phyloP scores from a whole-genome alignment of 1,139 yeast species.

The Sugiyamaella neomexicana region DNA sequence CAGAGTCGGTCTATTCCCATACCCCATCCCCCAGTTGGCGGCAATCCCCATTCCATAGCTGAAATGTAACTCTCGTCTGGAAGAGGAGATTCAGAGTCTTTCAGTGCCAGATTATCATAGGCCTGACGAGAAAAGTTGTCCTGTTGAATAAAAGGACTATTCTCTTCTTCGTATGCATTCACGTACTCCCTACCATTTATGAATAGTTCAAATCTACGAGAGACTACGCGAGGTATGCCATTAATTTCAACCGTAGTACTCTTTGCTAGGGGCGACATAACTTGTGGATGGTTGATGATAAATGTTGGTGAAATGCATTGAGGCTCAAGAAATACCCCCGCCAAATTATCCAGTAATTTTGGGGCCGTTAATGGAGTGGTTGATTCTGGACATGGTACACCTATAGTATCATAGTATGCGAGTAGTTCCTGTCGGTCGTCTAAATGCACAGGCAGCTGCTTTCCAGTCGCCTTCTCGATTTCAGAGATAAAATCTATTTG shows the following conservation, averaged over 20 bases:
- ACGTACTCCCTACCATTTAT: conserved; percentile 78
- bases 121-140: conserved; percentile 39
- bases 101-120: conserved; percentile 14
- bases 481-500: conserved; percentile 53
- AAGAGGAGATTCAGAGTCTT: conserved; percentile 61
- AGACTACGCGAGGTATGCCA: conserved; percentile 44
- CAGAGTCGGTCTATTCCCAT: conserved; percentile 86
- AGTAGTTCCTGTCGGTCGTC: conserved; percentile 29
- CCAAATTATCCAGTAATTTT: conserved; percentile 65
- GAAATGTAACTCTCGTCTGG: conserved; percentile 74
- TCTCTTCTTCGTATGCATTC: conserved; percentile 96
- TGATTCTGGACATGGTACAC: conserved; percentile 46
- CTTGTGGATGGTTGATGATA: conserved; percentile 79
- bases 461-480: conserved; percentile 47
- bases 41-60: conserved; percentile 88
- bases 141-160: conserved; percentile 74
- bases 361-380: conserved; percentile 44
- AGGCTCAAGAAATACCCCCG: conserved; percentile 66
- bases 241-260: conserved; percentile 44
- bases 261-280: conserved; percentile 86
- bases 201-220: conserved; percentile 80
- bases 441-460: conserved; percentile 44
- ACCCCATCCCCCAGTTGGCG: conserved; percentile 99
- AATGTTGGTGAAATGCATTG: conserved; percentile 62
- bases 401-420: conserved; percentile 46